Base-by-base conservation (phyloP, 139 green algal genomes). In the Coelastrella sp. region DNA sequence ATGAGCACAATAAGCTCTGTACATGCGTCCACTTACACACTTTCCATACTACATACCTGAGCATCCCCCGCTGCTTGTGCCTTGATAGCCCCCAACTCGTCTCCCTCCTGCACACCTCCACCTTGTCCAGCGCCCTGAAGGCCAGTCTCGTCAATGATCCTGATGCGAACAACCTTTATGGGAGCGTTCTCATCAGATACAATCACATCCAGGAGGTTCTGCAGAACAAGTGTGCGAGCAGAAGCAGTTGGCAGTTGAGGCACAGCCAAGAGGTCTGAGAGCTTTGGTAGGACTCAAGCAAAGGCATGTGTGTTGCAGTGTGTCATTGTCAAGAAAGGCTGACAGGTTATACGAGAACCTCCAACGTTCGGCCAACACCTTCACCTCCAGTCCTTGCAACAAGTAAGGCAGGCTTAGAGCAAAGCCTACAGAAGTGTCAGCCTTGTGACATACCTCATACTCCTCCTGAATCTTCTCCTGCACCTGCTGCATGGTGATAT, bases 141-240 rank as follows among this genome's bases (percentile, higher is more conserved):
- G 6, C 85, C 74, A 10, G n/a, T 64, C 4, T 90, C 86, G 14
- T 85, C 77, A 88, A 96, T 90, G 60, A 97, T 95, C 13, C 97
- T 90, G 7, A 99, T 95, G 65, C 98, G 96, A 91, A 99, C 92
- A 75, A 99, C 96, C 80, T 99, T 96, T 91, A 97, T 96, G 71
- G 97, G 92, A 0, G 97, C 97, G 94, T 99, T 99, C 88, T 99
- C 98, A 92, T 99, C 98, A 80, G 94, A 98, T 95, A 98, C 98
- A 87, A 99, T 98, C 90, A 96, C 97, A 80, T 96, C 95, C 73
- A 99, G 93, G 89, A 99, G 97, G 83, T 98, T 97, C 81, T 97
- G 59, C 65, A 6, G 0, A 71, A 13, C 8, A 71, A 13, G 11
- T 71, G 32, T 47, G 32, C 32, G 32, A 47, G 32, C 32, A 47